Base-by-base conservation (phyloP, 192 early-diverging fungal species). In the Linnemannia exigua region DNA sequence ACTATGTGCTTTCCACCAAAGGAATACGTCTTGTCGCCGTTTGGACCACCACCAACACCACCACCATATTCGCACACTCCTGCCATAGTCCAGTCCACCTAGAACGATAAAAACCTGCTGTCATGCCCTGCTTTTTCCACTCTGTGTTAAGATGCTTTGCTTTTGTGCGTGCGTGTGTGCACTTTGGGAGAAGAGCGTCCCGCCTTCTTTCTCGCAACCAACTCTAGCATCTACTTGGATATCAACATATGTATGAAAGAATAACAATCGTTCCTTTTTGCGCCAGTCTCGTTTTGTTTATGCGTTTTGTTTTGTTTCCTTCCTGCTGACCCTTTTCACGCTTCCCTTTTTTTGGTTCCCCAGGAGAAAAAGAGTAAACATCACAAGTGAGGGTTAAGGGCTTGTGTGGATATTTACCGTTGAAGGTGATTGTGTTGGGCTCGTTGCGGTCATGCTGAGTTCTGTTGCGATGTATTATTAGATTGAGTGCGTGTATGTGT, bases 361-460 rank as follows among this genome's bases (percentile, higher is more conserved):
- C 41, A 44, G 9, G 41, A 44, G 41, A 44, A 44, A 44, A 9
- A 44, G 41, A 31, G 2, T 25, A 11, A 31, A 25, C 14, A 15
- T 25, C 28, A 31, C 12, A 63, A 31, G 7, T 19, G 25, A 41
- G 28, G 12, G 38, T n/a, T n/a, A n/a, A 48, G 35, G 38, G 72
- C 22, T 16, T 22, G 46, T 54, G 63, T 75, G 14, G 46, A 41
- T 22, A 74, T 41, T 54, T 52, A 28, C 28, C 41, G 25, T 28
- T 41, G 31, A 63, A 50, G 58, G 61, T 50, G 54, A 41, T 38
- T 82, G 74, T 71, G 67, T 31, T 35, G 74, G 75, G 46, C 41
- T 67, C 67, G 58, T 79, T 67, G 78, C 69, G 46, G 80, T 72
- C 80, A 82, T 82, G 72, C 16, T 70, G 68, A 31, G 52, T 25